Percentiles rank a stretch among this genome's conserved stretches.
These are phyloP conservation scores for Chaetomium cochliodes DNA, from an alignment of 495 filamentous ascomycete species.

Conservation along the genomic window DNA sequence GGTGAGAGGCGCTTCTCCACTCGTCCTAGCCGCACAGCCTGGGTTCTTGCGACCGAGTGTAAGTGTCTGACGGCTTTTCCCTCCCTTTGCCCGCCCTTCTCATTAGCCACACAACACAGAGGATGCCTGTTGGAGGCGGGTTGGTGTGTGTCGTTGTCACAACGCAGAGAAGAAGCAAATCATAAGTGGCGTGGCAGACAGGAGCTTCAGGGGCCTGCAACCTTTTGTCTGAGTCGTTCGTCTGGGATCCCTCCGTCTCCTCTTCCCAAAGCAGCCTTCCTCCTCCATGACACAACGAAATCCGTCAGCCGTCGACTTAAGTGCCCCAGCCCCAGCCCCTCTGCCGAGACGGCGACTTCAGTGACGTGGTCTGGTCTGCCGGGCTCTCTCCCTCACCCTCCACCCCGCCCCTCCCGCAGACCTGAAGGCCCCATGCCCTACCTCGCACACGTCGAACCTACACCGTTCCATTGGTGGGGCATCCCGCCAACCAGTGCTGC, in stretches of 20 bases:
- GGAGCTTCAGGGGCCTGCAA: slow-evolving; percentile 2
- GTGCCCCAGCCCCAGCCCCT: neutral
- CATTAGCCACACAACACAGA: neutral
- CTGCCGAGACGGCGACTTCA: neutral
- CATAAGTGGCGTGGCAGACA: neutral
- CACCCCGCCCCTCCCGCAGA: slow-evolving; percentile 3
- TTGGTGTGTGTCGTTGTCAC: neutral
- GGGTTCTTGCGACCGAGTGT: neutral
- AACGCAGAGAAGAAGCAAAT: slow-evolving; percentile 1
- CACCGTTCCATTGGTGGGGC: neutral
- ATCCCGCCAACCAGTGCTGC: neutral
- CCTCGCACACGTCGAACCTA: neutral
- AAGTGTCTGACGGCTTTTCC: neutral
- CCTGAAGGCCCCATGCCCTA: slow-evolving; percentile 5
- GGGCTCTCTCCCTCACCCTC: neutral
- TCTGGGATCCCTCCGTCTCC: neutral
- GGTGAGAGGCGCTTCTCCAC: slow-evolving; percentile 1
- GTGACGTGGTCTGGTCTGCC: slow-evolving; percentile 9
- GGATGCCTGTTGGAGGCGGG: neutral
- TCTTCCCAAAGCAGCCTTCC: neutral
- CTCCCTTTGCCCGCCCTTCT: neutral
- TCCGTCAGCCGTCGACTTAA: too few relatives aligned
- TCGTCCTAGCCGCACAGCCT: neutral
- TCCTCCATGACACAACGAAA: neutral
- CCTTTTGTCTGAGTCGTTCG: neutral